phyloP scores from a whole-genome alignment of 805 yeast genomes.

The Pichia pseudocactophila region DNA sequence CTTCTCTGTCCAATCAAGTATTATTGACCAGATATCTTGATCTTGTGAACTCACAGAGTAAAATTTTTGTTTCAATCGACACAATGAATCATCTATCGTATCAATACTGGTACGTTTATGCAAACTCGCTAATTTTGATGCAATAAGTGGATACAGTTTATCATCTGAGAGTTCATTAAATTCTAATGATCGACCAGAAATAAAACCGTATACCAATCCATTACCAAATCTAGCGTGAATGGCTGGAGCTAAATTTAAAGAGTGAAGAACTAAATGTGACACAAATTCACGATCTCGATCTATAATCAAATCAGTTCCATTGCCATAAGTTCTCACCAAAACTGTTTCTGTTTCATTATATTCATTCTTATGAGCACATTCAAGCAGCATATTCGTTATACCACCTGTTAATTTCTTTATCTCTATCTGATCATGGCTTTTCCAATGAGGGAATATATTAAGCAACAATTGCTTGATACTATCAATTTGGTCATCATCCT shows the following conservation, averaged over 20 bases:
- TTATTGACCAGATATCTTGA: slow-evolving; percentile 39
- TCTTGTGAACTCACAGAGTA: slow-evolving; percentile 1
- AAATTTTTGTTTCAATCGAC: slow-evolving; percentile 28
- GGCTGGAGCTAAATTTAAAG: slow-evolving; percentile 57
- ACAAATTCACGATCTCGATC: slow-evolving; percentile 69
- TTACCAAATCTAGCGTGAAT: slow-evolving; percentile 60
- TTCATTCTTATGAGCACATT: slow-evolving; percentile 27
- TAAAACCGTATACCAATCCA: slow-evolving; percentile 64
- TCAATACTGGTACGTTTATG: slow-evolving; percentile 41
- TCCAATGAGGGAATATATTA: slow-evolving; percentile 37
- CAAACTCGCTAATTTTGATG: slow-evolving; percentile 64
- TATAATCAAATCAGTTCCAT: slow-evolving; percentile 61
- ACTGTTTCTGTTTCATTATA: slow-evolving; percentile 28
- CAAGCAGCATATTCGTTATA: slow-evolving; percentile 51
- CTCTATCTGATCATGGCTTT: slow-evolving; percentile 19
- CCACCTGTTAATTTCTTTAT: slow-evolving; percentile 50
- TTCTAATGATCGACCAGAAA: slow-evolving; percentile 53
- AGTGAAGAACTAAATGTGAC: slow-evolving; percentile 54
- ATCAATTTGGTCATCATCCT: slow-evolving; percentile 23
- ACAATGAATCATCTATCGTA: slow-evolving; percentile 40
- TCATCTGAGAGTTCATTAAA: slow-evolving; percentile 44
- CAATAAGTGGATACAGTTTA: slow-evolving; percentile 45
- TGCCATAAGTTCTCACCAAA: slow-evolving; percentile 64
- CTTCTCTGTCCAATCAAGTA: slow-evolving; percentile 53
- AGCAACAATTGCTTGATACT: slow-evolving; percentile 30